Evolutionary conservation across 2,329 filamentous ascomycete genomes (phyloP).

Genomic region (Calonectria pteridis): DNA sequence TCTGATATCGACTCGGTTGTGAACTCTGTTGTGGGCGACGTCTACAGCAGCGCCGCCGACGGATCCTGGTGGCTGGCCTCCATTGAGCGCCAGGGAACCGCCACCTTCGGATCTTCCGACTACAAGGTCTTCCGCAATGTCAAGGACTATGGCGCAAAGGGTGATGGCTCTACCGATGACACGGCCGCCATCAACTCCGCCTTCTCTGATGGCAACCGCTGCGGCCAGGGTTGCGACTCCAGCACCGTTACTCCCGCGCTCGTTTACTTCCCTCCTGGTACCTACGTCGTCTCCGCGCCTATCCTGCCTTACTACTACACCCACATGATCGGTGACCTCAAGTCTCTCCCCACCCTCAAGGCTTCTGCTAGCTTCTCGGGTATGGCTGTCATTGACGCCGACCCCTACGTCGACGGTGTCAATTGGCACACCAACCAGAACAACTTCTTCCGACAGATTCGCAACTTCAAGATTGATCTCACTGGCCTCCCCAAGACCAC

Average conservation of each 20-base stretch:
- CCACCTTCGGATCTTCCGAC: slow-evolving; percentile 68
- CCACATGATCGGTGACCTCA: slow-evolving; percentile 87
- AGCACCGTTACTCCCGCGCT: slow-evolving; percentile 86
- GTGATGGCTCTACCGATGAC: slow-evolving; percentile 80
- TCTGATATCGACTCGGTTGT: slow-evolving; percentile 29
- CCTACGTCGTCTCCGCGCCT: slow-evolving; percentile 83
- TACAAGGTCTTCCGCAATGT: slow-evolving; percentile 86
- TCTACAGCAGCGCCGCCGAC: slow-evolving; percentile 37
- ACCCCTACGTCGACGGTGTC: slow-evolving; percentile 81
- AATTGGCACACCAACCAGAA: slow-evolving; percentile 87
- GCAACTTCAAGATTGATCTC: slow-evolving; percentile 85
- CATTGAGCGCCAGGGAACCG: slow-evolving; percentile 76
- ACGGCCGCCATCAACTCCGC: slow-evolving; percentile 89
- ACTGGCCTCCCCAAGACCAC: slow-evolving; percentile 70
- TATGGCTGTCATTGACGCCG: slow-evolving; percentile 89
- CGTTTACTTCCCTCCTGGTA: slow-evolving; percentile 92
- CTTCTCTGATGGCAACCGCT: slow-evolving; percentile 82
- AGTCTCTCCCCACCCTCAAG: slow-evolving; percentile 80
- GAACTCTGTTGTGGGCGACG: not conserved
- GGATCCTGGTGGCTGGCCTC: slow-evolving; percentile 78
- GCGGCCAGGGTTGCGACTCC: slow-evolving; percentile 85
- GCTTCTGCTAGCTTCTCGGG: slow-evolving; percentile 79
- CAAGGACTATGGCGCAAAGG: slow-evolving; percentile 79
- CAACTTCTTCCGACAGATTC: slow-evolving; percentile 87
- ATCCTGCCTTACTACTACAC: slow-evolving; percentile 93